Conservation (phyloP, 805 yeast genomes). For the Suhomyces faveliae region DNA sequence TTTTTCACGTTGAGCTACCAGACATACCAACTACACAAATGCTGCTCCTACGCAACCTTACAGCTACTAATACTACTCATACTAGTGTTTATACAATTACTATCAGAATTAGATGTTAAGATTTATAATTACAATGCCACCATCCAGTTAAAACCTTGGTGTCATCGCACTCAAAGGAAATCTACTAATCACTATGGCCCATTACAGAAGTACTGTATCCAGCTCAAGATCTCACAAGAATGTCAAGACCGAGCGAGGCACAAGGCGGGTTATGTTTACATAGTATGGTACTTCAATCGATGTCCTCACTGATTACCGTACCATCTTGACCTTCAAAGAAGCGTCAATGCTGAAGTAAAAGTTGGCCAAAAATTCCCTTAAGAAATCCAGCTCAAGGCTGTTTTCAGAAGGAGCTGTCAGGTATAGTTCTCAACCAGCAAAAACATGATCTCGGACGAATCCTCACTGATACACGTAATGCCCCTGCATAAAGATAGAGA, state of each 20-base stretch:
- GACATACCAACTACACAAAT: too few relatives aligned
- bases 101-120: too few relatives aligned
- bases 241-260: conserved; percentile 47
- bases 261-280: conserved; percentile 28
- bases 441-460: conserved; percentile 99
- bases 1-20: not conserved
- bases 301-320: conserved; percentile 24
- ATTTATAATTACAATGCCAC: conserved; percentile 47
- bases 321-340: conserved; percentile 32
- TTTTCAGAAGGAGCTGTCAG: conserved; percentile 73
- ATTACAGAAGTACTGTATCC: conserved; percentile 35
- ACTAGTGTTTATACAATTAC: too few relatives aligned
- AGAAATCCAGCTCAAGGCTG: conserved; percentile 48
- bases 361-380: conserved; percentile 76
- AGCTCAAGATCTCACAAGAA: conserved; percentile 43
- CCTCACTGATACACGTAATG: conserved; percentile 99
- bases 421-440: conserved; percentile 99
- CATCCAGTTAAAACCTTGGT: conserved; percentile 37
- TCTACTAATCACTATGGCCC: conserved; percentile 40
- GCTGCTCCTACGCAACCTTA: too few relatives aligned
- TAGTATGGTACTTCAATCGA: conserved; percentile 11
- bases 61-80: too few relatives aligned
- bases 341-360: conserved; percentile 15
- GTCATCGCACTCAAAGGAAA: conserved; percentile 48
- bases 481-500: conserved; percentile 99